Evolutionary conservation across 768 basidiomycete genomes (phyloP).

Genomic region (Leccinum aurantiacum): DNA sequence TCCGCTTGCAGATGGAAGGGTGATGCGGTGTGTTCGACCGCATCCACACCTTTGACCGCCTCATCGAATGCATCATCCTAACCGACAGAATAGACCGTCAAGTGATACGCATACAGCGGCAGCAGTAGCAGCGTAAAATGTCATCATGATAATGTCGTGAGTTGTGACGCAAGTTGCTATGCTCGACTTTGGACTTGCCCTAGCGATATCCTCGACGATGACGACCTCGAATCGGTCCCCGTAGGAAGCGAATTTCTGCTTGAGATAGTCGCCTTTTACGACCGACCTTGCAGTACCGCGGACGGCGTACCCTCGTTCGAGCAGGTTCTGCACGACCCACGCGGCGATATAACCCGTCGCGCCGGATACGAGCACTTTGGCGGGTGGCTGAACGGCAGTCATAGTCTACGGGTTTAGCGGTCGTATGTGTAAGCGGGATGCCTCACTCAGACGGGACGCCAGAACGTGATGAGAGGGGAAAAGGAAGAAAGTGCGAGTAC

Average conservation of each 20-base stretch:
- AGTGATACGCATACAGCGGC: background rate
- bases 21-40: slow-evolving; percentile 16
- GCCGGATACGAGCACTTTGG: background rate
- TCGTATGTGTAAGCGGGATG: background rate
- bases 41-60: slow-evolving; percentile 74
- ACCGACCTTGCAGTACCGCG: background rate
- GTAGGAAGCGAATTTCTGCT: background rate
- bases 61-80: slow-evolving; percentile 75
- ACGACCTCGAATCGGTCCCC: background rate
- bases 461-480: no score
- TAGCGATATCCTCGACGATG: background rate
- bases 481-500: no score
- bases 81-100: background rate
- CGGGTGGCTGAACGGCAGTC: background rate
- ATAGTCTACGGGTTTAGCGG: background rate
- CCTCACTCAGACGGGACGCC: no score
- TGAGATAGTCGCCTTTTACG: background rate
- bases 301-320: background rate
- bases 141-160: background rate
- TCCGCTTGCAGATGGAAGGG: background rate
- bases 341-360: background rate
- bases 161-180: background rate
- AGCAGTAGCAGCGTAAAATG: background rate
- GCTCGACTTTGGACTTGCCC: background rate
- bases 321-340: background rate